Evolutionary conservation across 176 grass and related monocot species (phyloP).

Genomic region (Elaeis guineensis): DNA sequence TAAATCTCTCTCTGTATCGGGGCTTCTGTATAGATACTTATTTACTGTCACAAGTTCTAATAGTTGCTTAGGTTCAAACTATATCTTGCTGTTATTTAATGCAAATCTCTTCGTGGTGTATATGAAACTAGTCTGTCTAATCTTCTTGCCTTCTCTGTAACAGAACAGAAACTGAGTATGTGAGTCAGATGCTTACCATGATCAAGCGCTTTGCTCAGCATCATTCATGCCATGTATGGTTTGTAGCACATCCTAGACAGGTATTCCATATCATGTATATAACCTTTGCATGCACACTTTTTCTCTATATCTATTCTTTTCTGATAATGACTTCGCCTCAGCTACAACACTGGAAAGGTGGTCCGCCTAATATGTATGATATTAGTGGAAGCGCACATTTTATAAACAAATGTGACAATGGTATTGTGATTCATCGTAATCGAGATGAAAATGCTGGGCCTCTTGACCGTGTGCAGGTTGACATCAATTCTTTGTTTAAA

Average conservation of each 20-base stretch:
- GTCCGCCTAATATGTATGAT: slow-evolving; percentile 80
- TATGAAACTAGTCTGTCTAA: too few species aligned
- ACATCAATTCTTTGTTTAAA: background rate
- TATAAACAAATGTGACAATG: slow-evolving; percentile 99
- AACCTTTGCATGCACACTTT: slow-evolving; percentile 4
- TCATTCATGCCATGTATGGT: slow-evolving; percentile 97
- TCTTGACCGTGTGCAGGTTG: slow-evolving; percentile 66
- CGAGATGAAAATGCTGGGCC: slow-evolving; percentile 53
- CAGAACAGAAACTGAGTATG: slow-evolving; percentile 94
- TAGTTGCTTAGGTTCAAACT: too few species aligned
- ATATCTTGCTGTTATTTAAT: too few species aligned
- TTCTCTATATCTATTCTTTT: slow-evolving; percentile 7
- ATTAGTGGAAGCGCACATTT: slow-evolving; percentile 99
- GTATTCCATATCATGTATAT: slow-evolving; percentile 30
- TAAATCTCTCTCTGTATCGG: too few species aligned
- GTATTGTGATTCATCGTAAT: slow-evolving; percentile 86
- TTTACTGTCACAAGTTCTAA: too few species aligned
- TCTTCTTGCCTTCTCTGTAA: slow-evolving; percentile 13
- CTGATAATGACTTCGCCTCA: slow-evolving; percentile 25
- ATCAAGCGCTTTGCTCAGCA: slow-evolving; percentile 96
- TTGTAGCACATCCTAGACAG: slow-evolving; percentile 99
- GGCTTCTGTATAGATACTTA: too few species aligned
- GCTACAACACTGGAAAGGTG: slow-evolving; percentile 87
- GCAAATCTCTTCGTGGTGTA: too few species aligned
- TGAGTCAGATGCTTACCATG: slow-evolving; percentile 84